Base-by-base conservation (phyloP, 176 grass and related monocot genomes). In the Aegilops bicornis region DNA sequence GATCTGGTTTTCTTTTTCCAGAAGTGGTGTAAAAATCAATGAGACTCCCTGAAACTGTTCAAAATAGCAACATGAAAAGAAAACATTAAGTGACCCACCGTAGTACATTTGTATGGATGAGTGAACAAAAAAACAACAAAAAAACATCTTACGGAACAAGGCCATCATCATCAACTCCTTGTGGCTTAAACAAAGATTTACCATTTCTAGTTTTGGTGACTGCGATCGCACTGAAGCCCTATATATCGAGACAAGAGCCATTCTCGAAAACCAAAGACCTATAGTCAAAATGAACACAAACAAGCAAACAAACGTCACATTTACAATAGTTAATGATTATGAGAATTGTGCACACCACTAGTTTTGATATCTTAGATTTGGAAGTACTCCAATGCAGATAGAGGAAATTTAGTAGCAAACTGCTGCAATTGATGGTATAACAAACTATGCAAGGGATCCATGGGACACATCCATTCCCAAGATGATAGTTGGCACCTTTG, bases 171-270 rank as follows among this genome's bases (percentile, higher is more conserved):
- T 89, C 78, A 8, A 19, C 54, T 48, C 79, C 88, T 10, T 62
- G 48, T 23, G 91, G 93, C 35, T 95, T 95, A 86, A 94, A 98
- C 60, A 98, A 72, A 1, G 90, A 76, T 98, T 93, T 1, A 98
- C 92, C 93, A 98, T 98, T 88, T 98, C 90, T 22, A 94, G 42
- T 50, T 88, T 98, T 0, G 96, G 78, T 4, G 93, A 95, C 29
- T 96, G 96, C 22, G 93, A 88, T 24, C 94, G 88, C 7, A 98
- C 93, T 1, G 93, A 92, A 24, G 96, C 96, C 62, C 96, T 94
- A 56, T 98, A 98, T 69, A 90, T 90, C 1, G 96, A 91, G 52
- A 95, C 93, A 32, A 92, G 79, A 30, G 96, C 96, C 96, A 95
- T 32, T 95, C 69, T 5, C 86, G 91, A 2, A 93, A 98, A 89